Conservation (phyloP, 2,329 filamentous ascomycete genomes). For the Colletotrichum cuscutae region DNA sequence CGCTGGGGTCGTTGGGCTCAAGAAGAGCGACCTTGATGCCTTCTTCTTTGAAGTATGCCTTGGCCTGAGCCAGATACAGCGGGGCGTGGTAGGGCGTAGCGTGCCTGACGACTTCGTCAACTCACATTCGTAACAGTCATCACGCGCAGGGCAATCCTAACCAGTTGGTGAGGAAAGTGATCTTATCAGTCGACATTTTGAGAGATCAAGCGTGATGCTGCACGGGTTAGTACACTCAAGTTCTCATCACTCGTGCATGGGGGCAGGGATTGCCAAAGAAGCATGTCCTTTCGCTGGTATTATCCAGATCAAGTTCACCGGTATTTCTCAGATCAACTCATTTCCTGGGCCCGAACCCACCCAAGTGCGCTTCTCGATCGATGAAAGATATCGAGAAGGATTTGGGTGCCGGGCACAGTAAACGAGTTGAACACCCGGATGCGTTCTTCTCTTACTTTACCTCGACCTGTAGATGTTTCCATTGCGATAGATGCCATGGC, state of each 20-base stretch:
- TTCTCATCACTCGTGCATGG: slow-evolving; percentile 39
- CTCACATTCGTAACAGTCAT: not conserved
- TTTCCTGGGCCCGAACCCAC: slow-evolving; percentile 36
- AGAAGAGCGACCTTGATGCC: slow-evolving; percentile 81
- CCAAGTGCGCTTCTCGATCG: slow-evolving; percentile 11
- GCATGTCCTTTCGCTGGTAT: slow-evolving; percentile 91
- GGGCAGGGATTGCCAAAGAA: slow-evolving; percentile 64
- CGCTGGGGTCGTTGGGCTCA: slow-evolving; percentile 80
- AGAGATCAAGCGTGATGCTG: slow-evolving; percentile 56
- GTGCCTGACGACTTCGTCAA: slow-evolving; percentile 64
- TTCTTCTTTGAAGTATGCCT: slow-evolving; percentile 79
- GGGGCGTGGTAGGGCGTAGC: slow-evolving; percentile 85
- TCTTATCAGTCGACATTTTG: slow-evolving; percentile 84
- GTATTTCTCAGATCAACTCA: slow-evolving; percentile 76
- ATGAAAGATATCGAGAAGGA: slow-evolving; percentile 29
- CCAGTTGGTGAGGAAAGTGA: slow-evolving; percentile 88
- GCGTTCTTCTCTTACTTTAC: slow-evolving; percentile 58
- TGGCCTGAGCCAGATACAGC: slow-evolving; percentile 79
- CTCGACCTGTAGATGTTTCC: slow-evolving; percentile 52
- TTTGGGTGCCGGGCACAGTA: slow-evolving; percentile 1
- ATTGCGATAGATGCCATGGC: slow-evolving; percentile 44
- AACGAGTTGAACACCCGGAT: slow-evolving; percentile 55
- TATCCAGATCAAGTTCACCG: slow-evolving; percentile 88
- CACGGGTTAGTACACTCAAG: slow-evolving; percentile 56
- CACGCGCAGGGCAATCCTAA: slow-evolving; percentile 50